Evolutionary conservation across 495 filamentous ascomycete genomes (phyloP).

Genomic region (Daldinia concentrica): DNA sequence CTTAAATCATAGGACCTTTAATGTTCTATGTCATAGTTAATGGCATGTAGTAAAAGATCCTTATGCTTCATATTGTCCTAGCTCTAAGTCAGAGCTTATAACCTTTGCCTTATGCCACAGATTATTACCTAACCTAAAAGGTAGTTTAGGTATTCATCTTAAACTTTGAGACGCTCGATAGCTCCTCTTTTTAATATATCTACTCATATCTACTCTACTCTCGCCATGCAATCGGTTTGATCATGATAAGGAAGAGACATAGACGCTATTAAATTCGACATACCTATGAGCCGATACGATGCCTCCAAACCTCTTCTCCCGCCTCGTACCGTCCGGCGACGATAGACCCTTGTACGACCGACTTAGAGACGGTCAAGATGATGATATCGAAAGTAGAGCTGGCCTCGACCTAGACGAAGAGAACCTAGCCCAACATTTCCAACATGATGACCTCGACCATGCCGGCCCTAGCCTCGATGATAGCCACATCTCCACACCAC

Average conservation of each 20-base stretch:
- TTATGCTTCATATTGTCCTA: neutral
- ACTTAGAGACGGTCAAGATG: slow-evolving; percentile 68
- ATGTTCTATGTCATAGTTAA: slow-evolving; percentile 13
- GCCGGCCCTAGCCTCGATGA: slow-evolving; percentile 69
- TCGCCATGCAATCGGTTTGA: neutral
- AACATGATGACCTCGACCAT: slow-evolving; percentile 73
- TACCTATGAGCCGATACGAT: slow-evolving; percentile 55
- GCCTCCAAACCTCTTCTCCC: slow-evolving; percentile 81
- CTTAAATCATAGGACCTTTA: slow-evolving; percentile 17
- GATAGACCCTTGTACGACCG: slow-evolving; percentile 78
- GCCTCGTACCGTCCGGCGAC: slow-evolving; percentile 70
- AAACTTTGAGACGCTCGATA: neutral
- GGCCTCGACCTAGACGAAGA: slow-evolving; percentile 76
- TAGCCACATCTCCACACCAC: slow-evolving; percentile 65
- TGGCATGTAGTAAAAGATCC: slow-evolving; percentile 2
- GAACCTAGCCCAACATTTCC: slow-evolving; percentile 71
- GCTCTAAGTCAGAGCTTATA: slow-evolving; percentile 20
- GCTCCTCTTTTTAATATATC: neutral
- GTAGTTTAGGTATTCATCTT: neutral
- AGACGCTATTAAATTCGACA: slow-evolving; percentile 3
- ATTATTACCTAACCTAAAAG: too few relatives aligned
- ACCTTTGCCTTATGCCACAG: neutral
- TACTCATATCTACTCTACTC: neutral
- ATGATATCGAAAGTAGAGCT: slow-evolving; percentile 73
- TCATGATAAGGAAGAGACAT: neutral